Conservation (phyloP, 108 stramenopile species). For the Thalassiosira profunda region DNA sequence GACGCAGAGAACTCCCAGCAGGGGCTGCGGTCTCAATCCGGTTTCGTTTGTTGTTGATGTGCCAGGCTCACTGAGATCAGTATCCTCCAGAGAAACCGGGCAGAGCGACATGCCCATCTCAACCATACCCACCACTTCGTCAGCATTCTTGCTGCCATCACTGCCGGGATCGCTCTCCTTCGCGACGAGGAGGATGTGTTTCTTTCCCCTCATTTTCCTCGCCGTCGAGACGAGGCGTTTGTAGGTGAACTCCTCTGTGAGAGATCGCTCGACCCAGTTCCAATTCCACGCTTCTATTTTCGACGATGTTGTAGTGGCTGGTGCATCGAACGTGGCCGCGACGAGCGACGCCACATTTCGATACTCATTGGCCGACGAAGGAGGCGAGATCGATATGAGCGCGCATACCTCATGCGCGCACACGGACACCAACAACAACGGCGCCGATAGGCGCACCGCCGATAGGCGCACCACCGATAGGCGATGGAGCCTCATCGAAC, state of each 20-base stretch:
- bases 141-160: too few relatives aligned
- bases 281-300: conserved; percentile 24
- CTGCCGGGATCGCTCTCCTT: conserved; percentile 20
- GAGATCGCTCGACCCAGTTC: conserved; percentile 34
- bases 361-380: conserved; percentile 32
- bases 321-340: conserved; percentile 45
- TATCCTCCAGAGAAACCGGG: too few relatives aligned
- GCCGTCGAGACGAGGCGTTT: conserved; percentile 42
- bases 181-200: conserved; percentile 53
- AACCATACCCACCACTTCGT: conserved; percentile 46
- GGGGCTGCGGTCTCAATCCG: conserved; percentile 35
- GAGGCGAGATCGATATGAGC: conserved; percentile 39
- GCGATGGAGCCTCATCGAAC: too few relatives aligned
- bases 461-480: too few relatives aligned
- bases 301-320: background rate
- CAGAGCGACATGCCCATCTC: conserved; percentile 49
- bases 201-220: conserved; percentile 56
- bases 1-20: conserved; percentile 38
- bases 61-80: too few relatives aligned
- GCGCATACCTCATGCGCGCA: too few relatives aligned
- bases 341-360: conserved; percentile 30
- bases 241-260: conserved; percentile 51
- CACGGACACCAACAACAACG: too few relatives aligned
- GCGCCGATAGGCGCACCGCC: too few relatives aligned
- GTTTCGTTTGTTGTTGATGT: too few relatives aligned